phyloP scores from a whole-genome alignment of 75 land plant genomes.

The Cunninghamia lanceolata region DNA sequence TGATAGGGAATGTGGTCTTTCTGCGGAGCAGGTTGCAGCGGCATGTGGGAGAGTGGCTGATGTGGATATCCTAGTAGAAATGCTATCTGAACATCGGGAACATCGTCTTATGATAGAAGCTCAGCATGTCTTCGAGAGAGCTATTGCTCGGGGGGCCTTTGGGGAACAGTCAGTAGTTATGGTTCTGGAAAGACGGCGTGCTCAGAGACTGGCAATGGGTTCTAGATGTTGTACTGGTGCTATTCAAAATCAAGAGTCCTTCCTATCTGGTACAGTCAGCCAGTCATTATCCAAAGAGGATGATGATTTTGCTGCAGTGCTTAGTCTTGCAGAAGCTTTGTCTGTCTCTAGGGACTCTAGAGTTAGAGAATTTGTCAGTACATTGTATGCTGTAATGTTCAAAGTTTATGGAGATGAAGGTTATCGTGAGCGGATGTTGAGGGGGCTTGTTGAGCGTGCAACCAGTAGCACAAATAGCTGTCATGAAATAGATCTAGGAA shows the following conservation, averaged over 20 bases:
- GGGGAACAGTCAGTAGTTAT: slow-evolving; percentile 67
- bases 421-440: slow-evolving; percentile 66
- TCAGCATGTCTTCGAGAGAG: slow-evolving; percentile 83
- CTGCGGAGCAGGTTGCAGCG: slow-evolving; percentile 50
- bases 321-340: slow-evolving; percentile 79
- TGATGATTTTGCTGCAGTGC: slow-evolving; percentile 78
- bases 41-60: slow-evolving; percentile 69
- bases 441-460: slow-evolving; percentile 84
- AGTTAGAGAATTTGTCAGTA: slow-evolving; percentile 84
- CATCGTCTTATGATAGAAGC: slow-evolving; percentile 78
- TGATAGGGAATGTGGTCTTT: slow-evolving; percentile 40
- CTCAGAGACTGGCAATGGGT: slow-evolving; percentile 41
- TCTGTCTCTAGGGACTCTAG: slow-evolving; percentile 58
- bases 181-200: slow-evolving; percentile 81
- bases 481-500: slow-evolving; percentile 64
- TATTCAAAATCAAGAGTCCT: slow-evolving; percentile 25
- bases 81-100: slow-evolving; percentile 59
- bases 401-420: slow-evolving; percentile 74
- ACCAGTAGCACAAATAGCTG: slow-evolving; percentile 52
- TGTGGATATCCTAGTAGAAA: slow-evolving; percentile 81
- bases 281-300: slow-evolving; percentile 37
- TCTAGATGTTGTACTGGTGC: slow-evolving; percentile 38
- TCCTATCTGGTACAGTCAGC: slow-evolving; percentile 19
- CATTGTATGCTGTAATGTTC: slow-evolving; percentile 79
- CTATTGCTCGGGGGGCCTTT: slow-evolving; percentile 72